These are phyloP conservation scores for Phaffomyces thermotolerans DNA, from an alignment of 805 yeast species.

Conservation along the genomic window DNA sequence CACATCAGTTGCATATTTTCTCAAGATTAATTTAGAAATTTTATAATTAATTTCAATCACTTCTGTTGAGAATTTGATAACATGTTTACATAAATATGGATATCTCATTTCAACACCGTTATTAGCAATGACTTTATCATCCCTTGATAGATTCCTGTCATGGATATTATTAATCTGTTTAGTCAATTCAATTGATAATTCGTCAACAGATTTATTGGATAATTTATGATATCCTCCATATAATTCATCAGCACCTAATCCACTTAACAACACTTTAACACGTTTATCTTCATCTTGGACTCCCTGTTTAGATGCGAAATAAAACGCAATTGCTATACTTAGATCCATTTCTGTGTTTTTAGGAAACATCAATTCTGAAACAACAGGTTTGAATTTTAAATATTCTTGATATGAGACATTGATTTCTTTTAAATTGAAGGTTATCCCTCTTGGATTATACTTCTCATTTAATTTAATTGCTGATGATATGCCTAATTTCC, in stretches of 20 bases:
- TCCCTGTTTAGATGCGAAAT: slow-evolving; percentile 61
- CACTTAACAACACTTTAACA: slow-evolving; percentile 68
- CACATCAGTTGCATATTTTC: slow-evolving; percentile 48
- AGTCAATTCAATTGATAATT: slow-evolving; percentile 52
- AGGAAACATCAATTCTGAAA: slow-evolving; percentile 69
- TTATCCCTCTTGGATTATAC: slow-evolving; percentile 30
- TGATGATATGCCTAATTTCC: slow-evolving; percentile 64
- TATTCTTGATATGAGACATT: slow-evolving; percentile 70
- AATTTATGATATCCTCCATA: slow-evolving; percentile 95
- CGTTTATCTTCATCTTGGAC: slow-evolving; percentile 25
- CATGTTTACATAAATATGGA: slow-evolving; percentile 67
- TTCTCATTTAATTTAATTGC: slow-evolving; percentile 41
- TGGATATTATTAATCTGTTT: slow-evolving; percentile 70
- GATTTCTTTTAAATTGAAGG: slow-evolving; percentile 52
- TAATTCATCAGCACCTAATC: slow-evolving; percentile 95
- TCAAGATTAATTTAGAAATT: slow-evolving; percentile 47
- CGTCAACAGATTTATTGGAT: slow-evolving; percentile 34
- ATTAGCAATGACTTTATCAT: slow-evolving; percentile 76
- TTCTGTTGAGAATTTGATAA: slow-evolving; percentile 43
- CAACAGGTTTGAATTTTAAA: slow-evolving; percentile 40
- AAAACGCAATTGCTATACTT: slow-evolving; percentile 92
- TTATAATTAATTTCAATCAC: slow-evolving; percentile 44
- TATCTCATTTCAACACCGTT: slow-evolving; percentile 91
- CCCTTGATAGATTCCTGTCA: slow-evolving; percentile 79
- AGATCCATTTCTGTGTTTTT: slow-evolving; percentile 89